Conservation (phyloP, 768 basidiomycete species). For the Boletellus emodensis region DNA sequence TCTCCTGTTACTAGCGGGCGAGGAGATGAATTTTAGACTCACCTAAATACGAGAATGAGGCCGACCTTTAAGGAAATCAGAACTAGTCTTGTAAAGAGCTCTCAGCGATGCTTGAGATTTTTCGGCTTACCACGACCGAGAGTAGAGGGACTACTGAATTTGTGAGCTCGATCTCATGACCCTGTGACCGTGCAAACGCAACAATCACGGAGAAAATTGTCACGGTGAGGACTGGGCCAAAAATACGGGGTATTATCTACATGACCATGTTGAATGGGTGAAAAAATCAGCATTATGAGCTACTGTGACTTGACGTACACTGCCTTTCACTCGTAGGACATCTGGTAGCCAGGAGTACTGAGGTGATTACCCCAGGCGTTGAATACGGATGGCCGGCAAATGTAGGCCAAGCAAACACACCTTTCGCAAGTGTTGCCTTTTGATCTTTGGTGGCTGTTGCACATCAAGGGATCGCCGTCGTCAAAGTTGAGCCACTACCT, state of each 20-base stretch:
- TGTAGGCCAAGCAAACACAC: slow-evolving; percentile 22
- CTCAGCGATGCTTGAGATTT: neutral
- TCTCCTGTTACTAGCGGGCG: neutral
- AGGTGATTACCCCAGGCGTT: slow-evolving; percentile 1
- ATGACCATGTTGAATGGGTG: slow-evolving; percentile 5
- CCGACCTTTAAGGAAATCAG: slow-evolving; percentile 55
- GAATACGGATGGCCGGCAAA: neutral
- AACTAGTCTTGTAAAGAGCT: neutral
- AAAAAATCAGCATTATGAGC: neutral
- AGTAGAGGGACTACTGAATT: slow-evolving; percentile 86
- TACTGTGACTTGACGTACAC: slow-evolving; percentile 52
- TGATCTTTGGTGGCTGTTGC: slow-evolving; percentile 41
- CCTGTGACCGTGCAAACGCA: slow-evolving; percentile 55
- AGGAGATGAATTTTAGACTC: slow-evolving; percentile 20
- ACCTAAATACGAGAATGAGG: slow-evolving; percentile 85
- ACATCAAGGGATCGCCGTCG: neutral
- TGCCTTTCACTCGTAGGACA: slow-evolving; percentile 78
- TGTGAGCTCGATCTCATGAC: slow-evolving; percentile 59
- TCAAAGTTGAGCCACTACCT: neutral
- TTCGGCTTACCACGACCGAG: slow-evolving; percentile 76
- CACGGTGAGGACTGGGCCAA: slow-evolving; percentile 82
- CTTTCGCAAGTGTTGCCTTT: slow-evolving; percentile 52
- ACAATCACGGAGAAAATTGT: slow-evolving; percentile 67
- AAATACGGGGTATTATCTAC: slow-evolving; percentile 66
- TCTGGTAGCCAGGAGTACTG: slow-evolving; percentile 91